Evolutionary conservation across 768 basidiomycete genomes (phyloP), one percentile per base, ranked within the genome.

Genomic region (Royoungia palumana): DNA sequence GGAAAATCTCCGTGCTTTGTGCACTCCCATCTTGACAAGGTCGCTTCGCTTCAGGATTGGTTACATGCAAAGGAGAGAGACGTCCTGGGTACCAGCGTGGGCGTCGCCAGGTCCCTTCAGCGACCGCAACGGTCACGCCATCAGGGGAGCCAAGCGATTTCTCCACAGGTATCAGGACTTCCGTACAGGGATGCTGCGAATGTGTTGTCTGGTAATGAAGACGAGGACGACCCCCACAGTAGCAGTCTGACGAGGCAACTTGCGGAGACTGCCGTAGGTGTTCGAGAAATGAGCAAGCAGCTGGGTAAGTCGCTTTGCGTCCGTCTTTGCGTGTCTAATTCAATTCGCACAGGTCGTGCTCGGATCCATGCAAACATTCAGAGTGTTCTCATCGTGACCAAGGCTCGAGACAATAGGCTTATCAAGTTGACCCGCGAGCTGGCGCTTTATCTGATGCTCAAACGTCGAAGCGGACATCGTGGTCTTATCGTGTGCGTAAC

Each of bases 261-360:
- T 13, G 96, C 95, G 8, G 95, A 95, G 72, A 99, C 96, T 17
- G 96, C 96, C 16, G 90, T 93, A 12, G 89, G 93, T 34, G 96
- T 99, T 11, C 80, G 96, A 41, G 96, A 99, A 71, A 94, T 97
- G 93, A 95, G 93, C 81, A 95, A 95, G 69, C 91, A 95, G 67
- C 84, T 99, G 16, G 96, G 95, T 92, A 58, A 62, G 78, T 72
- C 24, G 30, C 54, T 41, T 36, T 45, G 32, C 46, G 41, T 16
- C 12, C 28, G 30, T 44, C 41, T 36, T 42, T 35, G 42, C 24
- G 30, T 40, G 34, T 28, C 41, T 30, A 44, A 20, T 51, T 64
- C 55, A 51, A 50, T 11, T 20, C 32, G n/a, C 21, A 39, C 60
- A 97, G 94, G 95, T 45, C 87, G 95, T 47, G 93, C 95, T 5